These are phyloP conservation scores for Penicillium aurantiogriseum DNA, from an alignment of 2,329 filamentous ascomycete genomes.

Conservation along the genomic window DNA sequence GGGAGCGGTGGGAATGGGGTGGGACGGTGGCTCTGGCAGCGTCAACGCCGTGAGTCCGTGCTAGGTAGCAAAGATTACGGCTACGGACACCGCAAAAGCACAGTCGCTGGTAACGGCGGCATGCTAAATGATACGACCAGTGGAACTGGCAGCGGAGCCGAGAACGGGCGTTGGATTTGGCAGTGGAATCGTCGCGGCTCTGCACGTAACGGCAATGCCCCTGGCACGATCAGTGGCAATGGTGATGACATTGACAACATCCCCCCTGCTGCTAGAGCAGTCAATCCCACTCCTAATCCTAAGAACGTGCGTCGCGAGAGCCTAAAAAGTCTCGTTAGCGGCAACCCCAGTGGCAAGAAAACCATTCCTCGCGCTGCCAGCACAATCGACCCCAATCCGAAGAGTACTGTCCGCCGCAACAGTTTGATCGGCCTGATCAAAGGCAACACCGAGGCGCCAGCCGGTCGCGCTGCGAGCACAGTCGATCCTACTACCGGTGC, in stretches of 20 bases:
- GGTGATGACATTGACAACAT: not conserved
- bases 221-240: not conserved
- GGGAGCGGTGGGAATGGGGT: not conserved
- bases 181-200: conserved; percentile 5
- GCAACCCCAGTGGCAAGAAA: conserved; percentile 2
- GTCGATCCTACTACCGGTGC: not conserved
- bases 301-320: conserved; percentile 3
- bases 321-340: conserved; percentile 6
- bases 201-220: not conserved
- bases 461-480: not conserved
- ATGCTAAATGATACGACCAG: not conserved
- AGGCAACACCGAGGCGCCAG: not conserved
- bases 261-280: not conserved
- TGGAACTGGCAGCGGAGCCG: conserved; percentile 1
- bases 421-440: conserved; percentile 5
- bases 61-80: conserved; percentile 4
- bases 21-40: conserved; percentile 9
- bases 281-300: not conserved
- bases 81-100: conserved; percentile 7
- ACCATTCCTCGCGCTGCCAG: not conserved
- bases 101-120: not conserved
- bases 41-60: not conserved
- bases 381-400: conserved; percentile 2
- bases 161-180: conserved; percentile 10
- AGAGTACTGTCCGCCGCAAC: conserved; percentile 1